A percentile compares a stretch with the other conserved stretches of the same genome.
Evolutionary conservation across 805 yeast species (phyloP).

Genomic region (Komagataella populi): DNA sequence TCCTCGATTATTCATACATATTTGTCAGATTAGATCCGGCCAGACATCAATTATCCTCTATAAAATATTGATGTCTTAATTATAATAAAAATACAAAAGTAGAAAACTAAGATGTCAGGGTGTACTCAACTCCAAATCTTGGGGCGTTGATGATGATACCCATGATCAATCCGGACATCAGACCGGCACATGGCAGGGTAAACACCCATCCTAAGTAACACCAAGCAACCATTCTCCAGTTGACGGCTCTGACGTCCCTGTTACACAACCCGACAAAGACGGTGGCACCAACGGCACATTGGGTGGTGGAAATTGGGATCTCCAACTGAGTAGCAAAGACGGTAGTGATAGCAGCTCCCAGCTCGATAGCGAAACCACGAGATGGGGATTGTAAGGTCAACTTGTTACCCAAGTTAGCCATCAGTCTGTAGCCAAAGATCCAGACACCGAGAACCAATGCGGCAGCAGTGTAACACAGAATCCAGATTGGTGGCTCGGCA

Average conservation of each 20-base stretch:
- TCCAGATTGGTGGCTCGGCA: conserved; percentile 58
- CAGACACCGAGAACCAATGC: conserved; percentile 56
- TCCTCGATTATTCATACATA: neutral
- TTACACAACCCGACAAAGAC: conserved; percentile 67
- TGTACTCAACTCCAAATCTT: conserved; percentile 21
- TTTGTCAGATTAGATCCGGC: neutral
- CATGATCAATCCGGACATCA: conserved; percentile 52
- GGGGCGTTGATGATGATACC: conserved; percentile 60
- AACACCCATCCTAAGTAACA: conserved; percentile 61
- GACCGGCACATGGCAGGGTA: conserved; percentile 63
- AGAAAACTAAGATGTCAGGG: neutral
- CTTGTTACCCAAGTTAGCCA: conserved; percentile 61
- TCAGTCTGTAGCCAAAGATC: conserved; percentile 57
- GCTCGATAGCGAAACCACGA: conserved; percentile 63
- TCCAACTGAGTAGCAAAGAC: conserved; percentile 63
- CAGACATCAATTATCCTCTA: neutral
- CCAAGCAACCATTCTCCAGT: conserved; percentile 70
- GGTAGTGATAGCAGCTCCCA: conserved; percentile 67
- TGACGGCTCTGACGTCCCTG: conserved; percentile 44
- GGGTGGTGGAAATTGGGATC: conserved; percentile 69
- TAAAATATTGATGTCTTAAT: neutral
- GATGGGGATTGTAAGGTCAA: conserved; percentile 67
- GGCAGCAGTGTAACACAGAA: conserved; percentile 52
- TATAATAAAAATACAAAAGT: neutral
- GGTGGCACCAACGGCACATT: conserved; percentile 67